These are phyloP conservation scores for Wallacemonas sp. DNA, from an alignment of 208 protist species.

Conservation along the genomic window DNA sequence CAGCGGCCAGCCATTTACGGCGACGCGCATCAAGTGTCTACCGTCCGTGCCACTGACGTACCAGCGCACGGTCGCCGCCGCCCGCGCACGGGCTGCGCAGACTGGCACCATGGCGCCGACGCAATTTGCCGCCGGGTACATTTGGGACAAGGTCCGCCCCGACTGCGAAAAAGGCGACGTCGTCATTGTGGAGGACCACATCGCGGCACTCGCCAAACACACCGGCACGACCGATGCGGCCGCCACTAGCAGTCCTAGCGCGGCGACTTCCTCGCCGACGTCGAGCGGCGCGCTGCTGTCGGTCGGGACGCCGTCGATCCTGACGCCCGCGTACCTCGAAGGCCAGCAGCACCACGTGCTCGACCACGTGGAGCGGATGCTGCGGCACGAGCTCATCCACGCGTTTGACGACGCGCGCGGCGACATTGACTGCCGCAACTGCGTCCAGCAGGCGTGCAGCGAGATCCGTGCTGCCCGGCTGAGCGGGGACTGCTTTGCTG, in stretches of 20 bases:
- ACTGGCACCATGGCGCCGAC: slow-evolving; percentile 24
- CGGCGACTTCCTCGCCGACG: background rate
- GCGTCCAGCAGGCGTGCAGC: slow-evolving; percentile 93
- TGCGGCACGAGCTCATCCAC: slow-evolving; percentile 95
- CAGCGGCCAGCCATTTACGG: slow-evolving; percentile 41
- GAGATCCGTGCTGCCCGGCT: slow-evolving; percentile 94
- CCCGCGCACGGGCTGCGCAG: background rate
- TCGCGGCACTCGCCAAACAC: slow-evolving; percentile 3
- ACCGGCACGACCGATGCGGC: background rate
- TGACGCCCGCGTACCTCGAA: slow-evolving; percentile 19
- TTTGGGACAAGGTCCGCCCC: slow-evolving; percentile 62
- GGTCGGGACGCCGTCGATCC: background rate
- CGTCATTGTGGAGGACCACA: slow-evolving; percentile 70
- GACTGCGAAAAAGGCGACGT: slow-evolving; percentile 76
- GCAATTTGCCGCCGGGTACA: slow-evolving; percentile 64
- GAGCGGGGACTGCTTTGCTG: slow-evolving; percentile 91
- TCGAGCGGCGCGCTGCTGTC: no score
- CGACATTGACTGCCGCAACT: slow-evolving; percentile 84
- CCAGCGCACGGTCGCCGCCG: background rate
- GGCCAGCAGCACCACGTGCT: slow-evolving; percentile 25
- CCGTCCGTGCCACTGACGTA: slow-evolving; percentile 3
- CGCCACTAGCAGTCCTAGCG: slow-evolving; percentile 11
- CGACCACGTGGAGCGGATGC: slow-evolving; percentile 67
- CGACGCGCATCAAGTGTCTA: slow-evolving; percentile 85
- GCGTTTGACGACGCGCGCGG: slow-evolving; percentile 94